phyloP scores from a whole-genome alignment of 352 stramenopile genomes.

The Pythium oligandrum region DNA sequence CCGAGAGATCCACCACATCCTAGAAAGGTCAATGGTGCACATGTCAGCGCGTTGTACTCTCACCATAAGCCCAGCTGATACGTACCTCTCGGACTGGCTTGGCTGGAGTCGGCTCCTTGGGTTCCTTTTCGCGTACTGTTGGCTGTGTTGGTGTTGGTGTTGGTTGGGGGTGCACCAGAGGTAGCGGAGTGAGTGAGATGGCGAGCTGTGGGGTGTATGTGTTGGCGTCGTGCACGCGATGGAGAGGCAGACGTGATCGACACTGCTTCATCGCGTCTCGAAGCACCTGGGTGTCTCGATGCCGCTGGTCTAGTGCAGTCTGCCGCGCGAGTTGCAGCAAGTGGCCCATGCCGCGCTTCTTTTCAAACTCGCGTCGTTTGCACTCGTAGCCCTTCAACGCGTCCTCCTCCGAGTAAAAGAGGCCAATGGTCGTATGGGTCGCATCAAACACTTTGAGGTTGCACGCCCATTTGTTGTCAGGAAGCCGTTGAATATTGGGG shows the following conservation, averaged over 20 bases:
- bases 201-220: constrained; percentile 1
- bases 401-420: constrained; percentile 26
- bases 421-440: constrained; percentile 34
- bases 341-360: too few relatives aligned
- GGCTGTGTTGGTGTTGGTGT: too few relatives aligned
- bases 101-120: too few relatives aligned
- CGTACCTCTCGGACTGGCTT: too few relatives aligned
- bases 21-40: too few relatives aligned
- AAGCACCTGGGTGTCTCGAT: constrained; percentile 28
- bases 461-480: constrained; percentile 31
- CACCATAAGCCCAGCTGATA: too few relatives aligned
- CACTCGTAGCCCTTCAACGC: constrained; percentile 44
- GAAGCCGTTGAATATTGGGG: constrained; percentile 34
- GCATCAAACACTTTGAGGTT: constrained; percentile 40
- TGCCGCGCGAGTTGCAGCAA: neutral
- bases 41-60: too few relatives aligned
- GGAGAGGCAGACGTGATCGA: constrained; percentile 31
- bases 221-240: constrained; percentile 26
- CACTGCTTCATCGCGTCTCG: constrained; percentile 34
- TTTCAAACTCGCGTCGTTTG: constrained; percentile 21
- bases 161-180: neutral
- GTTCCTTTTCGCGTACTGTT: too few relatives aligned
- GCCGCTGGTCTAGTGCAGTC: constrained; percentile 19
- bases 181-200: constrained; percentile 9
- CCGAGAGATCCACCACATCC: too few relatives aligned